Conservation (phyloP, 441 rosid genomes). For the Corymbia calophylla region DNA sequence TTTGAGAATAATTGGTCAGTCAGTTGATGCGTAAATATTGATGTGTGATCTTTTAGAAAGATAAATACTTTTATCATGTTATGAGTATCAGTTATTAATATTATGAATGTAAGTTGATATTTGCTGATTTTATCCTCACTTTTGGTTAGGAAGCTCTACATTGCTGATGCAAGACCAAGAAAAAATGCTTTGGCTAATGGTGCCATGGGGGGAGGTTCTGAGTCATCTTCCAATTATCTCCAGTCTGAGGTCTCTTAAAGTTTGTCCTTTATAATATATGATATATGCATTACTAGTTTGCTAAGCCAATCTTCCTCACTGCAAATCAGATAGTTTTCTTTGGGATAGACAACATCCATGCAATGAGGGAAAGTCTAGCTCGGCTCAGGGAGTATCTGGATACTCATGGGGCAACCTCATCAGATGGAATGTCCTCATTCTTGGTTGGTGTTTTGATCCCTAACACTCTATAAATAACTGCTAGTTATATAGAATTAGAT, state of each 20-base stretch:
- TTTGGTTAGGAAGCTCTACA: conserved; percentile 79
- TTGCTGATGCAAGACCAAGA: conserved; percentile 98
- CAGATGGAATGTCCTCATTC: conserved; percentile 97
- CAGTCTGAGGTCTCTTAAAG: conserved; percentile 78
- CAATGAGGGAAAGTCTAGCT: conserved; percentile 97
- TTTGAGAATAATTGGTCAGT: background rate
- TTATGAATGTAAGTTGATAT: background rate
- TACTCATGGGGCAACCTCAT: conserved; percentile 92
- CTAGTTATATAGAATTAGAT: background rate
- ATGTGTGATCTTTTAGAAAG: background rate
- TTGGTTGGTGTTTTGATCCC: conserved; percentile 51
- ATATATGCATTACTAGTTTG: background rate
- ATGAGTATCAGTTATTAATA: background rate
- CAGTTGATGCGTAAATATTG: background rate
- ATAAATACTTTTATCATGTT: background rate
- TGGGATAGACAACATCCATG: conserved; percentile 99
- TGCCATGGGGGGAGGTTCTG: conserved; percentile 99
- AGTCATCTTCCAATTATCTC: conserved; percentile 89
- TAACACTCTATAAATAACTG: background rate
- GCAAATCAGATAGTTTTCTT: conserved; percentile 74
- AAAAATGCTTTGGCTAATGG: conserved; percentile 99
- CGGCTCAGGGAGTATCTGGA: conserved; percentile 97
- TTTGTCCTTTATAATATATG: conserved; percentile 6
- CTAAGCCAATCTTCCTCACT: background rate
- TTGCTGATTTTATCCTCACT: background rate